Evolutionary conservation across 2,329 filamentous ascomycete genomes (phyloP).

Genomic region (Exophiala alcalophila): DNA sequence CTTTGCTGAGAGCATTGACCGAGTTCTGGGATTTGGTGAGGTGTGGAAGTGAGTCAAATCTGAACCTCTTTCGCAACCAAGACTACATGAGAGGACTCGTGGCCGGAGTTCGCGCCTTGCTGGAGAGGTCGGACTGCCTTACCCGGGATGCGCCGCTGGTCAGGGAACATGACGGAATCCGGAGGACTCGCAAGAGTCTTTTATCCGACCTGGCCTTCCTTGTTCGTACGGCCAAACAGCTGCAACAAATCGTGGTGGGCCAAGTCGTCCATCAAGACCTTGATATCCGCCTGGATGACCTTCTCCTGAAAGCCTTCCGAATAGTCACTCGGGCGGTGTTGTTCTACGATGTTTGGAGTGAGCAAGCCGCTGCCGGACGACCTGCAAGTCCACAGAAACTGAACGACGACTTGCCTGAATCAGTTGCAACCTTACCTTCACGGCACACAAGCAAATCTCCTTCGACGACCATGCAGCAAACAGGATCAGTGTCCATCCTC

Average conservation of each 20-base stretch:
- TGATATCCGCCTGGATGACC: conserved; percentile 81
- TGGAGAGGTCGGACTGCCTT: conserved; percentile 85
- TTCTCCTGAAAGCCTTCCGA: conserved; percentile 89
- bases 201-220: conserved; percentile 85
- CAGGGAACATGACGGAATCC: conserved; percentile 69
- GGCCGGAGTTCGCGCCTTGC: conserved; percentile 81
- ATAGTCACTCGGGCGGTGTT: conserved; percentile 87
- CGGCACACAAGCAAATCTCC: conserved; percentile 7
- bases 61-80: conserved; percentile 79
- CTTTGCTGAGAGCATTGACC: conserved; percentile 77
- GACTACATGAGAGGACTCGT: conserved; percentile 94
- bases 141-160: conserved; percentile 76
- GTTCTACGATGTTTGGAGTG: conserved; percentile 83
- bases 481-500: conserved; percentile 3
- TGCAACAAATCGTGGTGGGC: conserved; percentile 68
- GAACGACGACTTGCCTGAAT: conserved; percentile 3
- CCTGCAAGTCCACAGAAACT: conserved; percentile 31
- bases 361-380: conserved; percentile 43
- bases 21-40: conserved; percentile 90
- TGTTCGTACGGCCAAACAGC: conserved; percentile 80
- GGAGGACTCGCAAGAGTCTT: conserved; percentile 79
- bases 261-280: conserved; percentile 49
- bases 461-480: conserved; percentile 7
- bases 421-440: conserved; percentile 7
- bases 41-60: conserved; percentile 71